These are phyloP conservation scores for Calamus simplicifolius DNA, from an alignment of 176 grass and related monocot genomes.

Conservation along the genomic window DNA sequence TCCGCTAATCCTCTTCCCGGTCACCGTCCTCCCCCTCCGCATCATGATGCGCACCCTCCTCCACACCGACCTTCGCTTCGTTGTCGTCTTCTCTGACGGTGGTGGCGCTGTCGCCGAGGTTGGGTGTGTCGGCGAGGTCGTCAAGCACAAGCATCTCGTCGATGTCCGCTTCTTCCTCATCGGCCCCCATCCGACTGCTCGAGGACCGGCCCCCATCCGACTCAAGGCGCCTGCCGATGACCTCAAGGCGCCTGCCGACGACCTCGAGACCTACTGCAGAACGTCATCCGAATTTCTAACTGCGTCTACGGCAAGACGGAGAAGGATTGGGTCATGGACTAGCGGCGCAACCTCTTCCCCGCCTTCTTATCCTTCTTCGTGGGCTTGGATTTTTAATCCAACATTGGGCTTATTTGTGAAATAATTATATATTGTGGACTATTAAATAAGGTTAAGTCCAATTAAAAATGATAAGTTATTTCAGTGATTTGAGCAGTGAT, in stretches of 20 bases:
- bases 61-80: constrained; percentile 72
- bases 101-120: constrained; percentile 48
- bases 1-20: constrained; percentile 91
- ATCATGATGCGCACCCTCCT: constrained; percentile 98
- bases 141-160: constrained; percentile 87
- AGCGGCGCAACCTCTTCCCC: constrained; percentile 69
- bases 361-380: constrained; percentile 97
- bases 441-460: too few relatives aligned
- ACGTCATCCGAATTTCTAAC: constrained; percentile 93
- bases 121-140: constrained; percentile 89
- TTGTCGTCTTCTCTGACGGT: constrained; percentile 46
- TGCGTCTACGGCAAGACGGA: constrained; percentile 82
- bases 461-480: too few relatives aligned
- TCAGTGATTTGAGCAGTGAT: too few relatives aligned
- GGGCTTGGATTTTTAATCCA: too few relatives aligned
- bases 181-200: constrained; percentile 69
- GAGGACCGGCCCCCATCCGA: constrained; percentile 84
- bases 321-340: constrained; percentile 50
- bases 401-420: too few relatives aligned
- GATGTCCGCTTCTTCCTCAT: constrained; percentile 99
- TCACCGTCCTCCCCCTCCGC: constrained; percentile 61
- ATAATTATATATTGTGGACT: too few relatives aligned
- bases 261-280: constrained; percentile 76
- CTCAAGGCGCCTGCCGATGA: constrained; percentile 38
- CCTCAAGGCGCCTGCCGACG: constrained; percentile 53